Base-by-base conservation (phyloP, 108 stramenopile species). In the Fragilaria radians region DNA sequence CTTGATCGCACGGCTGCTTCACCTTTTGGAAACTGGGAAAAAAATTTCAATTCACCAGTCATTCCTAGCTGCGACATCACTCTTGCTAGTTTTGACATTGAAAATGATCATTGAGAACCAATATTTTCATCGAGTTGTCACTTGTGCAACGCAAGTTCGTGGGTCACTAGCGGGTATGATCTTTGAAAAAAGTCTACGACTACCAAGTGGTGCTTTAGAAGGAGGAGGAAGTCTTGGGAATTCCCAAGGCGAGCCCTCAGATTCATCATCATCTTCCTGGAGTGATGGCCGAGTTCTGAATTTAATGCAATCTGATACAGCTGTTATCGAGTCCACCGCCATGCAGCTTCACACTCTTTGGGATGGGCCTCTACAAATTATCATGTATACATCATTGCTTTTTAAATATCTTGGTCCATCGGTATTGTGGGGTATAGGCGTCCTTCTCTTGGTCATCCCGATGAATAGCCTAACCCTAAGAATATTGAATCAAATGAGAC, bases 71-170 rank as follows among this genome's bases (percentile, higher is more conserved):
- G 82, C 80, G 1, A 19, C 78, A 4, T 24, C 59, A 25, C 49
- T 86, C 26, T 72, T 86, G 7, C 33, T 54, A 19, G 81, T 89
- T 4, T 50, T 89, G 48, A 61, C 50, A 24, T 21, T 79, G 25
- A 96, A 96, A 75, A 93, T 87, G 77, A 59, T 90, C 19, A 70
- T 89, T 7, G 95, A 96, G 62, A 96, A 93, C 57, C 78, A 79
- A 60, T 93, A 87, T 65, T 96, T 94, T 67, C 86, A 93, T 70
- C 62, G 71, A 46, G 72, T 88, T 56, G 80, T 84, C 45, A 79
- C 68, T 45, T 71, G 76, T 53, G 77, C 87, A 4, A 80, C 80
- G 7, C 52, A 81, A 50, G 85, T 88, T n/a, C 73, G 92, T 19
- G 88, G 88, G 1, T 57, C 80, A 11, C 34, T 89, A 1, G 74